Percentiles rank a stretch among this genome's conserved stretches.
Conservation (phyloP, 257 asterid species). For the Solanum pinnatisectum region DNA sequence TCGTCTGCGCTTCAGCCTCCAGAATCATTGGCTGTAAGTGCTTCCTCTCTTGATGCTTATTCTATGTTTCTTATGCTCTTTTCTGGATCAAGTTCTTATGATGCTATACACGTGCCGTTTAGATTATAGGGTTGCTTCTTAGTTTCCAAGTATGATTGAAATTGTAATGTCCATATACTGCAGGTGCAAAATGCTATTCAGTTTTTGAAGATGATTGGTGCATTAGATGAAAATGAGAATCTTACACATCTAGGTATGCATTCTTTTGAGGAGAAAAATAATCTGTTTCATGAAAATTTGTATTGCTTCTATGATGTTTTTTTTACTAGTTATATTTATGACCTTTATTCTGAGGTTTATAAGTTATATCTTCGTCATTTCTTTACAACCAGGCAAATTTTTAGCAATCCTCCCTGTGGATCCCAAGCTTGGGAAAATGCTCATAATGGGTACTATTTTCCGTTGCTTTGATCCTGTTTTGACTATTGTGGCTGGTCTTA, state of each 20-base stretch:
- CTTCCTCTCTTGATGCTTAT: constrained; percentile 1
- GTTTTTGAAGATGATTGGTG: constrained; percentile 93
- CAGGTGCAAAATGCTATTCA: constrained; percentile 99
- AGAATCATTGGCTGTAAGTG: constrained; percentile 74
- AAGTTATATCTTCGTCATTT: neutral
- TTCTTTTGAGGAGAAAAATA: neutral
- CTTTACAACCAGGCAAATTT: constrained; percentile 59
- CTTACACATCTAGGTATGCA: constrained; percentile 86
- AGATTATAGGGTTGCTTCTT: neutral
- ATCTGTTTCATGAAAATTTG: neutral
- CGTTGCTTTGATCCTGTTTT: constrained; percentile 88
- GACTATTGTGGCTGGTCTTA: constrained; percentile 94
- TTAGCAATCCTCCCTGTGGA: constrained; percentile 94
- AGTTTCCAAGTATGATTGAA: neutral
- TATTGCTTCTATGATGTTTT: neutral
- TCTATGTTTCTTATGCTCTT: neutral
- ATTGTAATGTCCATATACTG: constrained; percentile 8
- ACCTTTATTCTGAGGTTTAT: neutral
- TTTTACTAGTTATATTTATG: neutral
- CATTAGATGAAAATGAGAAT: constrained; percentile 86
- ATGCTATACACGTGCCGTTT: neutral
- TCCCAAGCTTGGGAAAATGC: constrained; percentile 98
- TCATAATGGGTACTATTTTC: constrained; percentile 85
- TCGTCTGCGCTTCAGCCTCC: constrained; percentile 98
- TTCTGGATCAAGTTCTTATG: neutral